phyloP scores from a whole-genome alignment of 805 yeast species.

The Pachysolen tannophilus region DNA sequence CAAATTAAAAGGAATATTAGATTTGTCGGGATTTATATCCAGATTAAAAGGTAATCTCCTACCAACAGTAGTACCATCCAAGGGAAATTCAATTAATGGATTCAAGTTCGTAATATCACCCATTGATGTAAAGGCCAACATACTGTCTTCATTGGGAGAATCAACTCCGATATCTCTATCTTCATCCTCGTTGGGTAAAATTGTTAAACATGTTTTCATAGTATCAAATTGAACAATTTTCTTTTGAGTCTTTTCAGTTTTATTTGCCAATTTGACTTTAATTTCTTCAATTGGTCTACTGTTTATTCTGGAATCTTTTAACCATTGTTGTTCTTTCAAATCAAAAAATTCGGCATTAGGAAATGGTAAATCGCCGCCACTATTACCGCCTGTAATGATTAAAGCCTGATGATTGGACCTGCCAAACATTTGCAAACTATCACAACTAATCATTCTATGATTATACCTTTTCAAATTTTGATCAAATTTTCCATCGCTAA shows the following conservation, averaged over 20 bases:
- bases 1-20: conserved; percentile 36
- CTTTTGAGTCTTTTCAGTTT: conserved; percentile 10
- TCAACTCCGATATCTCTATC: conserved; percentile 1
- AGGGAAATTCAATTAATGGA: conserved; percentile 18
- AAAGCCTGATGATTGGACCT: conserved; percentile 38
- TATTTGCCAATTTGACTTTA: conserved; percentile 7
- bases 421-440: conserved; percentile 28
- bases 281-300: conserved; percentile 15
- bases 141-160: neutral
- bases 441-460: conserved; percentile 39
- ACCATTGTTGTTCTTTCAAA: conserved; percentile 27
- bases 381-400: conserved; percentile 47
- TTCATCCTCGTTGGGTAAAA: neutral
- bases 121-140: conserved; percentile 3
- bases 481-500: conserved; percentile 31
- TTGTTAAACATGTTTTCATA: conserved; percentile 5
- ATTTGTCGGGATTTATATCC: conserved; percentile 8
- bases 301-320: conserved; percentile 13
- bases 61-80: conserved; percentile 10
- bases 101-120: conserved; percentile 7
- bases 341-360: conserved; percentile 35
- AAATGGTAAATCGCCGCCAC: conserved; percentile 23
- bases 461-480: conserved; percentile 35
- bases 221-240: conserved; percentile 15
- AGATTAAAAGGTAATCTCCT: conserved; percentile 12